Conservation (phyloP, 495 filamentous ascomycete genomes). For the Hypoxylon fuscum region DNA sequence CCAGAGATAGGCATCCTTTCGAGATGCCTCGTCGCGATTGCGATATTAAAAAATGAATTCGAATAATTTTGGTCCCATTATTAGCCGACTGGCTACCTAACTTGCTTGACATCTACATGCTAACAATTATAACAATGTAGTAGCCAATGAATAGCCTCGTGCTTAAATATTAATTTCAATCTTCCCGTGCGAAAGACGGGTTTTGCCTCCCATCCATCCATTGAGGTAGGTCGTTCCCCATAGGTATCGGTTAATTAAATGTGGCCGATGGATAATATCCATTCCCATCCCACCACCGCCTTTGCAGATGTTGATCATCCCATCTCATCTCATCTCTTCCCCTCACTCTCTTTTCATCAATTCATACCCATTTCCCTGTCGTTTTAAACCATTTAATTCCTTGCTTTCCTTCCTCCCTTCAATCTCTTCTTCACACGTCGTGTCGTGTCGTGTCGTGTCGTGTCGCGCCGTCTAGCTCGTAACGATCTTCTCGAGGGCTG, state of each 20-base stretch:
- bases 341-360: neutral
- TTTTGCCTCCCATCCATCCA: neutral
- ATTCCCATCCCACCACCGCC: neutral
- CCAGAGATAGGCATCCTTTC: neutral
- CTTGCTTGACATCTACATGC: neutral
- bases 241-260: neutral
- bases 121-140: neutral
- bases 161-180: neutral
- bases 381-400: neutral
- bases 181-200: neutral
- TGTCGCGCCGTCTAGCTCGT: conserved; percentile 17
- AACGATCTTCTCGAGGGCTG: conserved; percentile 76
- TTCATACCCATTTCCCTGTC: too few species aligned
- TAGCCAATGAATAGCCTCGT: neutral
- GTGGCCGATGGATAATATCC: neutral
- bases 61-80: too few species aligned
- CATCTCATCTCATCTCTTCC: neutral
- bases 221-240: neutral
- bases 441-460: conserved; percentile 1
- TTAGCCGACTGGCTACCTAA: neutral
- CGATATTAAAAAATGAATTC: neutral
- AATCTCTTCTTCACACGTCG: neutral
- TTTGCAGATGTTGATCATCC: too few species aligned
- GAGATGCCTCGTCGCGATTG: conserved; percentile 4
- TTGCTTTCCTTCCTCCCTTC: neutral